These are phyloP conservation scores for Cladosporium velox DNA, from an alignment of 2,329 filamentous ascomycete species.

Conservation along the genomic window DNA sequence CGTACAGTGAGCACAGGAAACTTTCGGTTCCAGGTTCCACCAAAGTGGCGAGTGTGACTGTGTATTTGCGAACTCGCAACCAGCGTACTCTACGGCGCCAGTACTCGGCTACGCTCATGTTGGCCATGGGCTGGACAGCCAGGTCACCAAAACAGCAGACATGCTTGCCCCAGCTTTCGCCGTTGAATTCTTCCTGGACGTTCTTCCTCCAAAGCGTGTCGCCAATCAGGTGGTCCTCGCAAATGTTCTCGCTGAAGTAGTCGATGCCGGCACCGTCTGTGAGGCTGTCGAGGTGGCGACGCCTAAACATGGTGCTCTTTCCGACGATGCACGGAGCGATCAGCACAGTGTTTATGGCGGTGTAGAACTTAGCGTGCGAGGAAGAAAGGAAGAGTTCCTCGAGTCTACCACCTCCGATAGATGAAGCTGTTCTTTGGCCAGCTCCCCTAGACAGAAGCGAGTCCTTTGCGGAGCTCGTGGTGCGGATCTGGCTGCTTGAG, in stretches of 20 bases:
- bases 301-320: slow-evolving; percentile 98
- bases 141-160: slow-evolving; percentile 81
- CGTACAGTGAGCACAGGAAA: slow-evolving; percentile 78
- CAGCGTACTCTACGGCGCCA: slow-evolving; percentile 80
- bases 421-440: slow-evolving; percentile 30
- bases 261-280: slow-evolving; percentile 73
- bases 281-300: slow-evolving; percentile 79
- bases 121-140: slow-evolving; percentile 83
- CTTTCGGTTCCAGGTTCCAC: slow-evolving; percentile 92
- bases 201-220: slow-evolving; percentile 81
- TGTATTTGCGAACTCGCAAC: slow-evolving; percentile 93
- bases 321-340: slow-evolving; percentile 92
- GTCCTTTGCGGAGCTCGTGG: slow-evolving; percentile 20
- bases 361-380: slow-evolving; percentile 95
- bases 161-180: slow-evolving; percentile 68
- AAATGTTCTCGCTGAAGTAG: slow-evolving; percentile 93
- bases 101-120: slow-evolving; percentile 77
- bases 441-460: slow-evolving; percentile 22
- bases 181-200: slow-evolving; percentile 42
- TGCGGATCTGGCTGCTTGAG: slow-evolving; percentile 20
- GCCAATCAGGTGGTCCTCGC: slow-evolving; percentile 94
- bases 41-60: slow-evolving; percentile 81
- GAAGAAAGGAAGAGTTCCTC: slow-evolving; percentile 96
- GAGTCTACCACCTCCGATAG: slow-evolving; percentile 71
- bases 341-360: slow-evolving; percentile 89